A percentile compares a stretch with the other conserved stretches of the same genome.
phyloP scores from a whole-genome alignment of 2,329 filamentous ascomycete genomes.

The Calonectria naviculata region DNA sequence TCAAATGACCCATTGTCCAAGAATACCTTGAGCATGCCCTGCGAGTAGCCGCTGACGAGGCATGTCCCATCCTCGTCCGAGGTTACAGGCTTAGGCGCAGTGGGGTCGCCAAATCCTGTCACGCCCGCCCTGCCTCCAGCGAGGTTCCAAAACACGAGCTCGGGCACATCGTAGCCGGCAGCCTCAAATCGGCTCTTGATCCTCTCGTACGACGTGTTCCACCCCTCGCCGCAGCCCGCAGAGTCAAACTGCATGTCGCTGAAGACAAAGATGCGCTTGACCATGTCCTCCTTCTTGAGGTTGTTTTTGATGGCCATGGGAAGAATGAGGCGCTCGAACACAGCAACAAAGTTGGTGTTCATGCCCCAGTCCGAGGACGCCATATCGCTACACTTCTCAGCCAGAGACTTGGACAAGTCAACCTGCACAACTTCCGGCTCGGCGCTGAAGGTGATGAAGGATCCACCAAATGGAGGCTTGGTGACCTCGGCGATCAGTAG shows the following conservation, averaged over 20 bases:
- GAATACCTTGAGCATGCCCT: conserved; percentile 68
- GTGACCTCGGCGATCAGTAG: conserved; percentile 66
- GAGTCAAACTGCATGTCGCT: conserved; percentile 70
- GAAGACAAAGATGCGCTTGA: conserved; percentile 71
- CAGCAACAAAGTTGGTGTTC: conserved; percentile 64
- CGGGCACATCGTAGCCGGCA: conserved; percentile 67
- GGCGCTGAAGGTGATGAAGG: conserved; percentile 65
- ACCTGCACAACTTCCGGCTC: conserved; percentile 54
- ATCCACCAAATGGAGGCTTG: conserved; percentile 62
- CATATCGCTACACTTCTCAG: conserved; percentile 53
- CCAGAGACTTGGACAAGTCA: conserved; percentile 50
- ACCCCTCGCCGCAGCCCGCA: conserved; percentile 40
- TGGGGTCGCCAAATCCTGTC: conserved; percentile 39
- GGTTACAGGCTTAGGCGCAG: conserved; percentile 60
- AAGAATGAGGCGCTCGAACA: conserved; percentile 65
- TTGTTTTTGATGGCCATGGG: conserved; percentile 63
- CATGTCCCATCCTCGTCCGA: conserved; percentile 57
- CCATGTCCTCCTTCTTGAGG: conserved; percentile 66
- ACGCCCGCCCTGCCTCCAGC: conserved; percentile 51
- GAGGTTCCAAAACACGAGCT: conserved; percentile 71
- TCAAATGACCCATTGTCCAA: conserved; percentile 61
- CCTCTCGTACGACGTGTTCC: conserved; percentile 60
- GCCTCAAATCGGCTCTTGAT: conserved; percentile 57
- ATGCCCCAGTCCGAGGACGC: conserved; percentile 47
- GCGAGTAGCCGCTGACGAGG: conserved; percentile 67